Evolutionary conservation across 1,284 basidiomycete species (phyloP).

Genomic region (Trichosporon coremiiforme): DNA sequence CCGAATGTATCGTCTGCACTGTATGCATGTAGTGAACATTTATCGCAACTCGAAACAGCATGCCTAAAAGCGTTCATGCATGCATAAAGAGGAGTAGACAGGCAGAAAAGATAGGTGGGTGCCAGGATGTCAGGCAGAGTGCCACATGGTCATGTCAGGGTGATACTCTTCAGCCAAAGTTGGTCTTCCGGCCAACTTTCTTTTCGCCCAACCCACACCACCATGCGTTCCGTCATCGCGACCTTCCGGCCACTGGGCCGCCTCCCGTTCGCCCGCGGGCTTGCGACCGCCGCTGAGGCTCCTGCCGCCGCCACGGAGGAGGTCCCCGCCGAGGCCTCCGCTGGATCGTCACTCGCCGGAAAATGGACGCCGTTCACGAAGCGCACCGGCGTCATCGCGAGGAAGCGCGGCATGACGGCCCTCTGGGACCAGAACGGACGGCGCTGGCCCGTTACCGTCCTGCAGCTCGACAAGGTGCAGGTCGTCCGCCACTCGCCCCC

Average conservation of each 20-base stretch:
- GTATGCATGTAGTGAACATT: neutral
- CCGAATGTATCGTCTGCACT: neutral
- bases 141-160: conserved; percentile 13
- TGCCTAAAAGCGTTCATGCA: neutral
- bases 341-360: neutral
- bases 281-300: conserved; percentile 34
- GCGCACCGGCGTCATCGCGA: conserved; percentile 90
- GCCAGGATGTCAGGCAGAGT: neutral
- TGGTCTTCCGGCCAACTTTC: conserved; percentile 6
- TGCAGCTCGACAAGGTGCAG: conserved; percentile 63
- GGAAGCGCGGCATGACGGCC: conserved; percentile 93
- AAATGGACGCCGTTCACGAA: conserved; percentile 82
- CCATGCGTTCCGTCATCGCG: conserved; percentile 41
- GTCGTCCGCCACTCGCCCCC: conserved; percentile 54
- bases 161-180: conserved; percentile 19
- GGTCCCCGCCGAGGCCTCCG: conserved; percentile 23
- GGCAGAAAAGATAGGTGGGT: neutral
- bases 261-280: conserved; percentile 24
- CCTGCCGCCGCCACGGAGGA: conserved; percentile 27
- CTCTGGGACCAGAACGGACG: conserved; percentile 90
- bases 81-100: neutral
- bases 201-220: conserved; percentile 6
- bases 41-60: neutral
- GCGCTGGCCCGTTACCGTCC: conserved; percentile 85
- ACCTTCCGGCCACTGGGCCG: conserved; percentile 24